A percentile compares a stretch with the other conserved stretches of the same genome.
Conservation (phyloP, 2,329 filamentous ascomycete species). For the Neophaeococcomyces mojaviensis region DNA sequence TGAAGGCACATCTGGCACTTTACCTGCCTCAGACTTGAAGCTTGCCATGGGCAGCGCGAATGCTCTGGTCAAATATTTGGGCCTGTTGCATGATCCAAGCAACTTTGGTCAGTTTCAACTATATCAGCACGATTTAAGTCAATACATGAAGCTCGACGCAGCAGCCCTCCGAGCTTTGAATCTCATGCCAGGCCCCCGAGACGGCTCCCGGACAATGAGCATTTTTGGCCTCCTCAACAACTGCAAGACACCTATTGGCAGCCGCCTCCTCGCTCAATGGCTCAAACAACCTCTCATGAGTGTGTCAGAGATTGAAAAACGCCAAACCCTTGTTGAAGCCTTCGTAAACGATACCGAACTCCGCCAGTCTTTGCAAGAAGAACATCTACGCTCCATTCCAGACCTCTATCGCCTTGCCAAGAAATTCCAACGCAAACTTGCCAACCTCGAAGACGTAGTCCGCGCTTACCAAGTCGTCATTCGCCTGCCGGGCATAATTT, state of each 20-base stretch:
- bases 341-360: constrained; percentile 91
- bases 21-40: constrained; percentile 88
- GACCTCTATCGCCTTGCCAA: constrained; percentile 91
- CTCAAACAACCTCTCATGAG: constrained; percentile 96
- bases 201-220: constrained; percentile 97
- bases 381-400: constrained; percentile 84
- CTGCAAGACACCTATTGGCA: constrained; percentile 93
- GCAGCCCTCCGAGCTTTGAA: constrained; percentile 90
- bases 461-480: constrained; percentile 92
- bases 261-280: constrained; percentile 86
- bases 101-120: constrained; percentile 97
- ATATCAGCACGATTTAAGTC: constrained; percentile 91
- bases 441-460: constrained; percentile 91
- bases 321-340: constrained; percentile 89
- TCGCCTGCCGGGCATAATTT: constrained; percentile 80
- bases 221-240: constrained; percentile 89
- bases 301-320: constrained; percentile 75
- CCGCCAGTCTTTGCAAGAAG: constrained; percentile 91
- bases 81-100: constrained; percentile 78
- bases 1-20: constrained; percentile 64
- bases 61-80: constrained; percentile 88
- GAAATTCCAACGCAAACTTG: constrained; percentile 84
- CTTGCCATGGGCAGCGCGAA: constrained; percentile 93
- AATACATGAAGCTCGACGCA: constrained; percentile 98
- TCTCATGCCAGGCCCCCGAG: constrained; percentile 88